Evolutionary conservation across 2,329 filamentous ascomycete genomes (phyloP).

Genomic region (Celoporthe dispersa): DNA sequence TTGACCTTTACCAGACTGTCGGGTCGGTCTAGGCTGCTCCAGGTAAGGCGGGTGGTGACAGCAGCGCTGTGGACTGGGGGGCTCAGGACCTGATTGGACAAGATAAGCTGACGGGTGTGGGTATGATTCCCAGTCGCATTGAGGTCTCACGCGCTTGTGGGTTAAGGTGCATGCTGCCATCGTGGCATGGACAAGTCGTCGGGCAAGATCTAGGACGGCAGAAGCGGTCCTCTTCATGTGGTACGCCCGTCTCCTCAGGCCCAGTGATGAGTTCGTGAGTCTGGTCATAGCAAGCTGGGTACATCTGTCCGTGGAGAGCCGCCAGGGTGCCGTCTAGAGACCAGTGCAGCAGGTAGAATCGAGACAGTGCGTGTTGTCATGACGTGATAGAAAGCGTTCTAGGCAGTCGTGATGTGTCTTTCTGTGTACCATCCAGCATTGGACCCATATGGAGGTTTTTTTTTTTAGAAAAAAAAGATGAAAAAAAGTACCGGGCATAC

Average conservation of each 20-base stretch:
- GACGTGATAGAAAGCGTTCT: background rate
- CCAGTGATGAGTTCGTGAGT: background rate
- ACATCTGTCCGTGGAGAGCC: no score
- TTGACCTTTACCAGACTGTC: constrained; percentile 25
- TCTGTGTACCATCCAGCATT: background rate
- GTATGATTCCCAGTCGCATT: background rate
- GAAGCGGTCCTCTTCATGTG: background rate
- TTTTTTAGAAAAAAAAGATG: no score
- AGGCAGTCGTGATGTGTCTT: background rate
- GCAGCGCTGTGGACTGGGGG: background rate
- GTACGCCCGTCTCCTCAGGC: background rate
- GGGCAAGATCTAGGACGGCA: background rate
- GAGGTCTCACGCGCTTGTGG: background rate
- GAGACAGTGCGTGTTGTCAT: background rate
- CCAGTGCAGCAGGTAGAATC: background rate
- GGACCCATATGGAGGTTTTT: background rate
- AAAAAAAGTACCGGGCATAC: background rate
- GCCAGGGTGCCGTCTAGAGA: no score
- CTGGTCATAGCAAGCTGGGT: background rate
- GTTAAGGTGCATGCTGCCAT: constrained; percentile 15
- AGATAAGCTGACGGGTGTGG: constrained; percentile 1
- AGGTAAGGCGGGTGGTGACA: constrained; percentile 22
- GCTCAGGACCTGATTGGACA: background rate
- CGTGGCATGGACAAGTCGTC: background rate
- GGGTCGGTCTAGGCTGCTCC: constrained; percentile 20